These are phyloP conservation scores for Hypseocharis bilobata DNA, from an alignment of 441 rosid species.

Conservation along the genomic window DNA sequence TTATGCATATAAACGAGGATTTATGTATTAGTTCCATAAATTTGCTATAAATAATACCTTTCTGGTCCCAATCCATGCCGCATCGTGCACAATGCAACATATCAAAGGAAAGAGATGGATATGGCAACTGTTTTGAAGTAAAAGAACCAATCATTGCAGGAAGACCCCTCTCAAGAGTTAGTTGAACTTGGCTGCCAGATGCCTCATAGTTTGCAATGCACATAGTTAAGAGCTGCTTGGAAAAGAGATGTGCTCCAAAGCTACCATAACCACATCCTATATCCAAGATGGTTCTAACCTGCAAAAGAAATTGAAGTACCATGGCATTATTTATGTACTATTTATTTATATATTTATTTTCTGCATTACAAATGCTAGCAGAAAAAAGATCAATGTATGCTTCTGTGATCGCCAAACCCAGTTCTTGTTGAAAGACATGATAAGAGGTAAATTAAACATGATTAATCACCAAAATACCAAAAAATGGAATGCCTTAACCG, in stretches of 20 bases:
- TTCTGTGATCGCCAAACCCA: too few relatives aligned
- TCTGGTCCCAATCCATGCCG: slow-evolving; percentile 85
- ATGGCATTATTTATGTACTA: not conserved
- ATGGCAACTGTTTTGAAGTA: slow-evolving; percentile 70
- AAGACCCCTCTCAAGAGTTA: slow-evolving; percentile 94
- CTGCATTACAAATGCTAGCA: not conserved
- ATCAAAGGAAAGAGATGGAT: slow-evolving; percentile 93
- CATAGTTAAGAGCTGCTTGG: slow-evolving; percentile 79
- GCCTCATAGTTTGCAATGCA: slow-evolving; percentile 94
- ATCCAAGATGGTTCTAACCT: slow-evolving; percentile 88
- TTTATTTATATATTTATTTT: not conserved
- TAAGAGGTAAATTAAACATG: too few relatives aligned
- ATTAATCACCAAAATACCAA: too few relatives aligned
- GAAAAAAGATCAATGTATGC: not conserved
- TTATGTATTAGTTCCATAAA: not conserved
- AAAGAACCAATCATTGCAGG: slow-evolving; percentile 94
- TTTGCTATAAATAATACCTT: slow-evolving; percentile 38
- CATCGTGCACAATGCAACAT: slow-evolving; percentile 95
- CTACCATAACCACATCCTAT: slow-evolving; percentile 98
- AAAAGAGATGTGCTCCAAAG: slow-evolving; percentile 91
- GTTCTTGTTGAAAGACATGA: too few relatives aligned
- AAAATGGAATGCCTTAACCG: too few relatives aligned
- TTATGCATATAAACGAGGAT: not conserved
- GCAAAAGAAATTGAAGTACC: slow-evolving; percentile 20
- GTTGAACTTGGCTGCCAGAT: slow-evolving; percentile 96